phyloP scores from a whole-genome alignment of 768 basidiomycete genomes.

The Sistotremastrum niveocremeum region DNA sequence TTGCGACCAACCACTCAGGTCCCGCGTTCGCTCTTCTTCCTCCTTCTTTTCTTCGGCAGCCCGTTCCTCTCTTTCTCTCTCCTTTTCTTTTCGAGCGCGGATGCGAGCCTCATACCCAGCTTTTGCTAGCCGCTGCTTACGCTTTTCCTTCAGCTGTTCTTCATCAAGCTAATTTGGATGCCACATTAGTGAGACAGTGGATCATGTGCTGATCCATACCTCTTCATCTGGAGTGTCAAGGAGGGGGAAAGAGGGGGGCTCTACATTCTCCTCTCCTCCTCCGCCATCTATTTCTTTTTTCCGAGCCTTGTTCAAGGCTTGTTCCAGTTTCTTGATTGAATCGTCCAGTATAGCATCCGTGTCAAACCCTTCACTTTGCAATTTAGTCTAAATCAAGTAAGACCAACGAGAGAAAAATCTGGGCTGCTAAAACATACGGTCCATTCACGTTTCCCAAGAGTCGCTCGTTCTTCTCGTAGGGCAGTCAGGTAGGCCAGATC shows the following conservation, averaged over 20 bases:
- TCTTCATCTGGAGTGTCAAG: conserved; percentile 68
- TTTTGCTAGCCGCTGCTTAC: conserved; percentile 83
- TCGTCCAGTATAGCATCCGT: conserved; percentile 70
- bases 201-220: neutral
- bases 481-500: conserved; percentile 53
- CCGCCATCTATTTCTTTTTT: conserved; percentile 71
- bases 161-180: conserved; percentile 53
- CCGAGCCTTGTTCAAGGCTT: conserved; percentile 56
- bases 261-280: conserved; percentile 55
- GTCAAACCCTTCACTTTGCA: conserved; percentile 59
- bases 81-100: conserved; percentile 75
- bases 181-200: neutral
- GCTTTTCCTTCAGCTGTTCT: conserved; percentile 87
- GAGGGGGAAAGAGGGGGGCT: conserved; percentile 73
- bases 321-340: conserved; percentile 76
- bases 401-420: neutral
- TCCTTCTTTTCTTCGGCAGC: conserved; percentile 37
- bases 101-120: conserved; percentile 87
- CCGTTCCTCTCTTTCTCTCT: conserved; percentile 61
- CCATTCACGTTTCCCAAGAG: conserved; percentile 66
- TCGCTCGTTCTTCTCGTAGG: conserved; percentile 47
- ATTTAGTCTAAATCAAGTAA: conserved; percentile 29
- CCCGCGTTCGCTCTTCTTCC: conserved; percentile 58
- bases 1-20: conserved; percentile 61
- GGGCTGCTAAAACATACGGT: conserved; percentile 26